Evolutionary conservation across 2,329 filamentous ascomycete genomes (phyloP).

Genomic region (Fusarium guadeloupense): DNA sequence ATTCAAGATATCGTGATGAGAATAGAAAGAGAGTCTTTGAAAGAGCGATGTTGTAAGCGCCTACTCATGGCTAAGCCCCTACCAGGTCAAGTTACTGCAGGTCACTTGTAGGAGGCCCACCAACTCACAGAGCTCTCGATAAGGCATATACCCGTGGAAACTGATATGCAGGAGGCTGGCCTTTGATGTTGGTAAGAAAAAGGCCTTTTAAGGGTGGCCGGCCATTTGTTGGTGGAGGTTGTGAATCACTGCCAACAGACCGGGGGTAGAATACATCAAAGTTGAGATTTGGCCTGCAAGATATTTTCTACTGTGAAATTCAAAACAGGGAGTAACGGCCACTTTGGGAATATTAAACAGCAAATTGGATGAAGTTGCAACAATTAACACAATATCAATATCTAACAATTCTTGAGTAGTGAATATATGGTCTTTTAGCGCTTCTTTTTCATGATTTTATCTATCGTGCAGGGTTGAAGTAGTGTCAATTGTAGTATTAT

Average conservation of each 20-base stretch:
- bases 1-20: not conserved
- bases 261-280: not conserved
- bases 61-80: not conserved
- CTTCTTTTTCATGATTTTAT: too few relatives aligned
- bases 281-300: not conserved
- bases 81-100: not conserved
- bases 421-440: too few relatives aligned
- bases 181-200: not conserved
- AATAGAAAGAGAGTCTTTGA: not conserved
- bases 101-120: slow-evolving; percentile 9
- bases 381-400: too few relatives aligned
- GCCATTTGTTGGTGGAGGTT: not conserved
- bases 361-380: too few relatives aligned
- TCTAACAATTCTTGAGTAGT: too few relatives aligned
- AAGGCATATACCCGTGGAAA: not conserved
- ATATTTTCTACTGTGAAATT: not conserved
- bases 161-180: not conserved
- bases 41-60: not conserved
- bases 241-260: slow-evolving; percentile 19
- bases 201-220: slow-evolving; percentile 1
- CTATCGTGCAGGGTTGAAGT: too few relatives aligned
- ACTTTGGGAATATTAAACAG: too few relatives aligned
- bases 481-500: too few relatives aligned
- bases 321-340: too few relatives aligned
- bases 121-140: not conserved